A percentile compares a stretch with the other conserved stretches of the same genome.
These are phyloP conservation scores for Annulohypoxylon stygium DNA, from an alignment of 495 filamentous ascomycete genomes.

Conservation along the genomic window DNA sequence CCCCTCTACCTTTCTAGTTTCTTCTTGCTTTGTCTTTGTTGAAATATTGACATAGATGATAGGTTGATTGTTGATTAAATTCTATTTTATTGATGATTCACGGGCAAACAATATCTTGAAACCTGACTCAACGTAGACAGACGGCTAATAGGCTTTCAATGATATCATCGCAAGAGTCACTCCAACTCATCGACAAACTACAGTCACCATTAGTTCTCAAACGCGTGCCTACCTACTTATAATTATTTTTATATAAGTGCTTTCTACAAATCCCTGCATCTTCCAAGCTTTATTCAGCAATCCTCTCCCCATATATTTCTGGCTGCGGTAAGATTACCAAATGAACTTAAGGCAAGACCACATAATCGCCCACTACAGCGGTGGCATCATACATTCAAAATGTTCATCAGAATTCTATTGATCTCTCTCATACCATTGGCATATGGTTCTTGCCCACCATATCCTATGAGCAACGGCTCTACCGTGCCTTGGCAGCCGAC, in stretches of 20 bases:
- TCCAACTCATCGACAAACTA: not conserved
- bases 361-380: not conserved
- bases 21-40: not conserved
- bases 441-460: not conserved
- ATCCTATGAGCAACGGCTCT: not conserved
- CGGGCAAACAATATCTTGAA: constrained; percentile 1
- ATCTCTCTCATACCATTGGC: not conserved
- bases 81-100: not conserved
- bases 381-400: not conserved
- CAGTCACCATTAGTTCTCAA: not conserved
- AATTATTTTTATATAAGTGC: not conserved
- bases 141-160: not conserved
- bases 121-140: constrained; percentile 2
- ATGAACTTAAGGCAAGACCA: not conserved
- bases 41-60: not conserved
- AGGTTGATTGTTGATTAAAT: not conserved
- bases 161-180: not conserved
- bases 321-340: not conserved
- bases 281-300: too few species aligned
- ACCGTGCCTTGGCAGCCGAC: not conserved
- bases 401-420: not conserved
- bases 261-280: not conserved
- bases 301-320: not conserved
- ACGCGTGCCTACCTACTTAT: not conserved
- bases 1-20: too few species aligned